phyloP scores from a whole-genome alignment of 1,139 yeast species.

The Suhomyces bokatorum region DNA sequence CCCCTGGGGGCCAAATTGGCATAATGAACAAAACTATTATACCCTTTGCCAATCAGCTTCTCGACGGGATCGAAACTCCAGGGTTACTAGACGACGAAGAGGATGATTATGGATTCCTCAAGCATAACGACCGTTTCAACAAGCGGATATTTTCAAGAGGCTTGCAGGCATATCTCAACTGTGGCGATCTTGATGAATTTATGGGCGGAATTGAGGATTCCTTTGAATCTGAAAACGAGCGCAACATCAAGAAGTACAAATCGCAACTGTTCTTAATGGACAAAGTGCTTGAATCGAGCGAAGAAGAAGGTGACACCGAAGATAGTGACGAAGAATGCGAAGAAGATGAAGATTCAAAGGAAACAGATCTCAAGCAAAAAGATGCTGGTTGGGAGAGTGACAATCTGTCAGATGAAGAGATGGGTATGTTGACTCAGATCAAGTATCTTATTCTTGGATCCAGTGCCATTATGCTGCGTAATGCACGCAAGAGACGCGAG shows the following conservation, averaged over 20 bases:
- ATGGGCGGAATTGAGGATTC: slow-evolving; percentile 18
- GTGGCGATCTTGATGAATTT: slow-evolving; percentile 22
- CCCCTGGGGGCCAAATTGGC: slow-evolving; percentile 9
- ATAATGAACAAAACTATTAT: slow-evolving; percentile 25
- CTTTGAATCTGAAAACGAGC: slow-evolving; percentile 13
- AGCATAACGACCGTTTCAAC: slow-evolving; percentile 30
- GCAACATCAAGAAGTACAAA: slow-evolving; percentile 33
- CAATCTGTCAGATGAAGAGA: slow-evolving; percentile 19
- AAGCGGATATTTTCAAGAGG: slow-evolving; percentile 36
- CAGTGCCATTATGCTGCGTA: slow-evolving; percentile 20
- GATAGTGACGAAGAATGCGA: slow-evolving; percentile 15
- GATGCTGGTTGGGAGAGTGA: slow-evolving; percentile 15
- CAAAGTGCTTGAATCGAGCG: slow-evolving; percentile 11
- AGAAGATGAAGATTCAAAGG: slow-evolving; percentile 17
- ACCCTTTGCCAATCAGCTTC: slow-evolving; percentile 18
- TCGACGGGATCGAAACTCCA: slow-evolving; percentile 12
- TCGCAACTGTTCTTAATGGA: slow-evolving; percentile 35
- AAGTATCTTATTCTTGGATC: slow-evolving; percentile 36
- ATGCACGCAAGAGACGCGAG: slow-evolving; percentile 17
- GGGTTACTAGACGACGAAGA: slow-evolving; percentile 12
- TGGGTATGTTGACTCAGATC: slow-evolving; percentile 39
- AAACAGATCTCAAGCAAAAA: slow-evolving; percentile 1
- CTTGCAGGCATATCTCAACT: slow-evolving; percentile 27
- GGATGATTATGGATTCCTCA: slow-evolving; percentile 41
- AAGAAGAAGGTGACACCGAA: slow-evolving; percentile 19